Evolutionary conservation across 129 eudicot genomes (phyloP).

Genomic region (Pulicaria dysenterica): DNA sequence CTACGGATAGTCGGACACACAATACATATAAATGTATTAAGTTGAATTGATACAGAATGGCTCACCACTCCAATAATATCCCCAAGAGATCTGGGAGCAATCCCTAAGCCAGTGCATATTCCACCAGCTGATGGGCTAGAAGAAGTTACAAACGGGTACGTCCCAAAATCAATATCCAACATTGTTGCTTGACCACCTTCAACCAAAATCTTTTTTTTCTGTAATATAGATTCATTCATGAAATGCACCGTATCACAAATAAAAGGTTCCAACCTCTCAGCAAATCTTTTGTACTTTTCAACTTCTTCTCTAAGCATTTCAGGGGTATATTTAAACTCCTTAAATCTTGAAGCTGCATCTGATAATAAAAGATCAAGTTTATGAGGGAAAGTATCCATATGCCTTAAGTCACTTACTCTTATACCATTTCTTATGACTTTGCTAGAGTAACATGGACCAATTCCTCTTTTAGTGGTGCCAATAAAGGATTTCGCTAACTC

Average conservation of each 20-base stretch:
- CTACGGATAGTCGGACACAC: not conserved
- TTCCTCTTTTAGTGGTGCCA: slow-evolving; percentile 95
- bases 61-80: slow-evolving; percentile 96
- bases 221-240: slow-evolving; percentile 70
- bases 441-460: slow-evolving; percentile 91
- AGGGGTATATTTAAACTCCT: slow-evolving; percentile 66
- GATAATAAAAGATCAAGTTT: slow-evolving; percentile 78
- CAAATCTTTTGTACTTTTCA: slow-evolving; percentile 75
- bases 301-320: slow-evolving; percentile 83
- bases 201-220: slow-evolving; percentile 76
- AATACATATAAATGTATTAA: not conserved
- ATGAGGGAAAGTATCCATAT: slow-evolving; percentile 89
- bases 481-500: slow-evolving; percentile 90
- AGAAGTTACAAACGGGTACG: slow-evolving; percentile 92
- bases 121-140: slow-evolving; percentile 99
- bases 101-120: slow-evolving; percentile 94
- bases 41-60: not conserved
- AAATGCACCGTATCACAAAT: slow-evolving; percentile 83
- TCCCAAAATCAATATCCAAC: slow-evolving; percentile 97
- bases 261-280: slow-evolving; percentile 90
- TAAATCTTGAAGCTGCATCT: slow-evolving; percentile 90
- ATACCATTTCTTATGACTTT: slow-evolving; percentile 84
- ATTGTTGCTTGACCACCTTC: slow-evolving; percentile 99
- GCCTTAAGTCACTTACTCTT: slow-evolving; percentile 91
- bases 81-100: slow-evolving; percentile 87